Evolutionary conservation across 2,329 filamentous ascomycete genomes (phyloP).

Genomic region (Neonectria faginata): DNA sequence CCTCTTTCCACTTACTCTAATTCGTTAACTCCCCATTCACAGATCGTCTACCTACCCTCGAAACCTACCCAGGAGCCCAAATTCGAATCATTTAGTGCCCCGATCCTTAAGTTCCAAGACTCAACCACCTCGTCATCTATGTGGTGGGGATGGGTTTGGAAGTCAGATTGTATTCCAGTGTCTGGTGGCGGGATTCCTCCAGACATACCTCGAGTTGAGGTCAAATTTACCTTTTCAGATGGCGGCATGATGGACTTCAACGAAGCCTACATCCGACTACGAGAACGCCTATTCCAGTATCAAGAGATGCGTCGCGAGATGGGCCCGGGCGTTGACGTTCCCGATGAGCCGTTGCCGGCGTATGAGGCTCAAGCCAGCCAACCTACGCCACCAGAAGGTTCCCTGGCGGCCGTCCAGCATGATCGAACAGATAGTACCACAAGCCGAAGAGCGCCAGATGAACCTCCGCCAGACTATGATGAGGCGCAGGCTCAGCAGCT

Average conservation of each 20-base stretch:
- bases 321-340: slow-evolving; percentile 72
- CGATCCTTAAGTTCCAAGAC: slow-evolving; percentile 88
- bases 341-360: slow-evolving; percentile 87
- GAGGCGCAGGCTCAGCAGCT: slow-evolving; percentile 83
- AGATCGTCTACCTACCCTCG: slow-evolving; percentile 90
- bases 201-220: slow-evolving; percentile 77
- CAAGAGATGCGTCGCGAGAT: slow-evolving; percentile 79
- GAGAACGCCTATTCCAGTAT: slow-evolving; percentile 84
- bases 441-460: slow-evolving; percentile 66
- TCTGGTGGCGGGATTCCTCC: slow-evolving; percentile 84
- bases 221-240: slow-evolving; percentile 92
- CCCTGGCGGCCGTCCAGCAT: slow-evolving; percentile 41
- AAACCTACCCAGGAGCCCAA: slow-evolving; percentile 69
- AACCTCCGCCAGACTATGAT: slow-evolving; percentile 92
- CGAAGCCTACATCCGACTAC: slow-evolving; percentile 82
- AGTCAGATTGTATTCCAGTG: slow-evolving; percentile 82
- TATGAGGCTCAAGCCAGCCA: slow-evolving; percentile 73
- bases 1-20: slow-evolving; percentile 21
- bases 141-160: slow-evolving; percentile 95
- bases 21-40: slow-evolving; percentile 8
- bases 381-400: slow-evolving; percentile 42
- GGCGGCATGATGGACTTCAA: slow-evolving; percentile 96
- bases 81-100: slow-evolving; percentile 89
- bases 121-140: slow-evolving; percentile 83
- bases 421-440: slow-evolving; percentile 52